Base-by-base conservation (phyloP, 371 early-diverging fungal species). In the Chytridiales sp. region DNA sequence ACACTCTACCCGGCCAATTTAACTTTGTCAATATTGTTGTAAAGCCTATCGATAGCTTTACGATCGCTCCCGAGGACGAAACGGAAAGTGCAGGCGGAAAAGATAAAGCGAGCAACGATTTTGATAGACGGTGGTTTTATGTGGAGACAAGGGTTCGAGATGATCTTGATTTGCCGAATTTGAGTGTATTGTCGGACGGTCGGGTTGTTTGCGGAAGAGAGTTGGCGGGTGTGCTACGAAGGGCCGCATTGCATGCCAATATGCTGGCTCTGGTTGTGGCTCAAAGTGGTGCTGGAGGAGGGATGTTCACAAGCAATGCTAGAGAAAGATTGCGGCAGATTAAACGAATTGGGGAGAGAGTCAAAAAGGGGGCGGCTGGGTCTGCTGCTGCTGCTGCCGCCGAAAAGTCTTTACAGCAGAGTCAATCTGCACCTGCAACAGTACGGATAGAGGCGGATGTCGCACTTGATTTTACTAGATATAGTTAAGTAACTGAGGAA, bases 1-100 rank as follows among this genome's bases (percentile, higher is more conserved):
- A 93, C 56, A 96, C 95, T 0, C 73, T 96, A 21, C 89, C 93
- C 0, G 88, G 91, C 5, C 93, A 97, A 70, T 96, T 96, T 77
- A 96, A 96, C 69, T 92, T 87, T 67, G 87, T 95, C 60, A 91
- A 93, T 56, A 86, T 97, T 59, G 84, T 97, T 5, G 86, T 97
- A 26, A 85, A 67, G 32, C 91, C 27, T 78, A 50, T 73, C 11
- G 64, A 60, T 6, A 52, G 44, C 17, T 39, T 48, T 50, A 32
- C 56, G n/a, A 38, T 41, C 30, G n/a, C 56, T n/a, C 47, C 47
- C 4, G 38, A 21, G 15, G 30, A 43, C 29, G 48, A 54, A 22
- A 40, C 6, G 6, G 26, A 39, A 11, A 17, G 22, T 53, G 6
- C 32, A 47, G 26, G 19, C 6, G 29, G 47, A 47, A 31, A 11